Percentiles rank a stretch among this genome's conserved stretches.
phyloP scores from a whole-genome alignment of 108 stramenopile species.

The Craspedostauros australis region DNA sequence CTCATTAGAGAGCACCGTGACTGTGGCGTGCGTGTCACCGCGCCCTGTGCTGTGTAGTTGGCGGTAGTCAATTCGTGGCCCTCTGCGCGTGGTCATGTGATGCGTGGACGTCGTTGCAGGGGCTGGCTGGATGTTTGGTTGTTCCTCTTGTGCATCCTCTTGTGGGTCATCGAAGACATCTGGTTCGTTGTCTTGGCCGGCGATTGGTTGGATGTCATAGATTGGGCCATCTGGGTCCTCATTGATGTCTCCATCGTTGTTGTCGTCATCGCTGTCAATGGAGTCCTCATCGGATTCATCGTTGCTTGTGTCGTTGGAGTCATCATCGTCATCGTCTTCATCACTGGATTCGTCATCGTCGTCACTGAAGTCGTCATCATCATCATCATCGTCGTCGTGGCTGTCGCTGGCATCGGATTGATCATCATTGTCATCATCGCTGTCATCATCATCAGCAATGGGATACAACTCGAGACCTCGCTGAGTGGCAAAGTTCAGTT shows the following conservation, averaged over 20 bases:
- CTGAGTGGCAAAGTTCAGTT: neutral
- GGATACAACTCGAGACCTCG: neutral
- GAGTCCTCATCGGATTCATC: neutral
- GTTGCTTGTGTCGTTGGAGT: neutral
- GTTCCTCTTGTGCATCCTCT: too few species aligned
- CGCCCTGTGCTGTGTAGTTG: too few species aligned
- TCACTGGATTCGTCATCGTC: neutral
- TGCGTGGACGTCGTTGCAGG: neutral
- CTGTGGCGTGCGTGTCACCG: too few species aligned
- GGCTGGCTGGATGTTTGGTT: neutral
- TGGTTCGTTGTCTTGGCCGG: neutral
- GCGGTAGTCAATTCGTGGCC: too few species aligned
- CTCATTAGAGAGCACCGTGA: too few species aligned
- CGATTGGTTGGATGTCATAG: neutral
- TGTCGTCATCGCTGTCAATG: slow-evolving; percentile 1
- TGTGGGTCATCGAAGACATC: neutral
- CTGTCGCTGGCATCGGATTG: neutral
- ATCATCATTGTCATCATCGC: neutral
- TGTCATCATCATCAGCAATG: slow-evolving; percentile 4
- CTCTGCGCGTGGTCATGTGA: neutral
- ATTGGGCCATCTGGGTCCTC: neutral
- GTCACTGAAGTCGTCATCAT: slow-evolving; percentile 1
- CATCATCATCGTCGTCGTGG: slow-evolving; percentile 4
- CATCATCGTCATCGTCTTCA: neutral
- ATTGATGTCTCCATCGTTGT: neutral